Conservation (phyloP, 1,284 basidiomycete species). For the Ganoderma multipileum region DNA sequence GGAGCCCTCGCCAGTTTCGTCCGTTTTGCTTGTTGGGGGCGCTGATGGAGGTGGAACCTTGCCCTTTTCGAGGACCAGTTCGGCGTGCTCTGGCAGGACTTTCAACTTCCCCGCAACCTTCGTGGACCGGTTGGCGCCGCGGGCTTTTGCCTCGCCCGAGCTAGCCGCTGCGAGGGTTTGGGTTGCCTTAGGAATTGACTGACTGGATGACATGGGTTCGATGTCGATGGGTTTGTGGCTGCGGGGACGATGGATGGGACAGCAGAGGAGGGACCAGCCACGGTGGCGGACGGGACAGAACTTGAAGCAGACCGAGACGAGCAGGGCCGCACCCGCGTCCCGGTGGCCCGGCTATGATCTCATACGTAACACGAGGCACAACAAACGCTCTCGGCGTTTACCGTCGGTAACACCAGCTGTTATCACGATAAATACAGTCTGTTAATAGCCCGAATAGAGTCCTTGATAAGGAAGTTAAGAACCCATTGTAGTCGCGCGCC, state of each 20-base stretch:
- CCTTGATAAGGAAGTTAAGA: slow-evolving; percentile 9
- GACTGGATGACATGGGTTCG: slow-evolving; percentile 31
- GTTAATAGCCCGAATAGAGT: slow-evolving; percentile 4
- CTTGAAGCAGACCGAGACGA: no score
- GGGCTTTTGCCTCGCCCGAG: slow-evolving; percentile 54
- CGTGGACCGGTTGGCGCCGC: slow-evolving; percentile 84
- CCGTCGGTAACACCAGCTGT: slow-evolving; percentile 10
- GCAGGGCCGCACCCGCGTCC: not conserved
- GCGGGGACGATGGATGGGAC: not conserved
- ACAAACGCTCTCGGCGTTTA: slow-evolving; percentile 10
- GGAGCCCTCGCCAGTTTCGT: slow-evolving; percentile 52
- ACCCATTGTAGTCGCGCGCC: slow-evolving; percentile 4
- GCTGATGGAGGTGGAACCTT: slow-evolving; percentile 36
- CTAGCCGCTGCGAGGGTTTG: slow-evolving; percentile 10
- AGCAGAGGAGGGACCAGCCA: slow-evolving; percentile 1
- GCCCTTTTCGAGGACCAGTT: slow-evolving; percentile 48
- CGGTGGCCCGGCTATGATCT: slow-evolving; percentile 22
- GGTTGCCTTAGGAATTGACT: slow-evolving; percentile 27
- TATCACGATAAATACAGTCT: slow-evolving; percentile 8
- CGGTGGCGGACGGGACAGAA: slow-evolving; percentile 17
- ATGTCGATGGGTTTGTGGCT: not conserved
- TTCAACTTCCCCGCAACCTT: slow-evolving; percentile 91
- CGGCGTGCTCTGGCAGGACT: slow-evolving; percentile 92
- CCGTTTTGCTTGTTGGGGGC: slow-evolving; percentile 41
- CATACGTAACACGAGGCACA: slow-evolving; percentile 15